These are phyloP conservation scores for Tetraselmis striata DNA, from an alignment of 139 green algal genomes.

Conservation along the genomic window DNA sequence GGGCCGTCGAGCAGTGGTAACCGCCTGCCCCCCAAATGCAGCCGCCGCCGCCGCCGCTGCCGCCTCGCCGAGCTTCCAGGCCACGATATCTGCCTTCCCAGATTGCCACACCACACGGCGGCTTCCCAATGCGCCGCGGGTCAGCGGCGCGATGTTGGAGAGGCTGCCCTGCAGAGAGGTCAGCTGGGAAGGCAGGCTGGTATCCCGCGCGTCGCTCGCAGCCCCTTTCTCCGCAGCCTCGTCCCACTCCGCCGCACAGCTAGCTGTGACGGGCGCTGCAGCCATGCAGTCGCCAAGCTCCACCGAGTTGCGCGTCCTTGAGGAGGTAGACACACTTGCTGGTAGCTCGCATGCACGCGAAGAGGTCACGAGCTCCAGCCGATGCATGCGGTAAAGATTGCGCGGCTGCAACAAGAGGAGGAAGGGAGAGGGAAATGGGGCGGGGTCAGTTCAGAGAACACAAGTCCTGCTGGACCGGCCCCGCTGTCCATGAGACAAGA, in stretches of 20 bases:
- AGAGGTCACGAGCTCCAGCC: slow-evolving; percentile 61
- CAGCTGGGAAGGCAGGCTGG: background rate
- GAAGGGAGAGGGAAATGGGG: no score
- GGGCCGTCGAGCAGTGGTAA: background rate
- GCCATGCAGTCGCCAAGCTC: slow-evolving; percentile 65
- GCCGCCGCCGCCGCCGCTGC: background rate
- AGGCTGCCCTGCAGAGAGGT: background rate
- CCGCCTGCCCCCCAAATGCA: background rate
- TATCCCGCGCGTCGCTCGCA: background rate
- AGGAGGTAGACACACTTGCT: slow-evolving; percentile 17
- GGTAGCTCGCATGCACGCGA: slow-evolving; percentile 46
- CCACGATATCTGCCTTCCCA: background rate
- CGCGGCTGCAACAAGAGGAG: slow-evolving; percentile 4
- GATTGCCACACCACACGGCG: background rate
- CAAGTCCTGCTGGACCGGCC: no score
- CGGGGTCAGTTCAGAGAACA: no score
- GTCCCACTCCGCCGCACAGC: background rate
- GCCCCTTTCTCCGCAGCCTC: background rate
- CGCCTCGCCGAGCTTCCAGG: background rate
- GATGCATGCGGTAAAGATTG: slow-evolving; percentile 28
- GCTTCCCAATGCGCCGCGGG: background rate
- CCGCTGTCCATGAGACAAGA: no score
- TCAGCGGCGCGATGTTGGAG: slow-evolving; percentile 17
- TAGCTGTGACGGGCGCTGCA: background rate
- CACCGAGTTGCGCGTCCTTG: slow-evolving; percentile 30